Base-by-base conservation (phyloP, 1,139 yeast genomes). In the Debaryomyces fabryi region DNA sequence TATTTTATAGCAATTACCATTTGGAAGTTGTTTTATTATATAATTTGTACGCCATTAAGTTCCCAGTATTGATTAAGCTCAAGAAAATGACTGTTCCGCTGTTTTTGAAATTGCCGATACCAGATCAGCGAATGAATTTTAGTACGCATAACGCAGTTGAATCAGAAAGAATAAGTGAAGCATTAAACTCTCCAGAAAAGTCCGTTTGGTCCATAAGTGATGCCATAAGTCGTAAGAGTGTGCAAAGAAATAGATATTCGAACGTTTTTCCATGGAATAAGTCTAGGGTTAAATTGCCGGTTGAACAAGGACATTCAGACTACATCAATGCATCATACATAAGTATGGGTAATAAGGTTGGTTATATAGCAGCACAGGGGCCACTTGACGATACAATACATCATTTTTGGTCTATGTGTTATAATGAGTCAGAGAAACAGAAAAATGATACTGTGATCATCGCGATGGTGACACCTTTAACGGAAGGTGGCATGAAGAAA, bases 351-450 rank as follows among this genome's bases (percentile, higher is more conserved):
- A 39, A 50, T 21, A 45, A 47, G 1, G 53, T 52, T 32, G 46
- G 52, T 16, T 76, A 72, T 52, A 75, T 76, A 37, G 79, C 79
- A 1, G 58, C 72, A 27, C 81, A 76, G 53, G 81, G 97, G 0
- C 98, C 99, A 0, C 72, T 84, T 4, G 61, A 63, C 2, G 49
- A 60, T 10, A 91, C 97, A 0, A 70, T 74, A 47, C 76, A 70
- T 34, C 92, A 88, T 59, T 90, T 89, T 62, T 92, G 97, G 99
- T 84, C 85, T 49, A 90, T 90, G 96, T 82, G 88, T 35, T 80
- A 75, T 54, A 71, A 76, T 44, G 76, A 79, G 53, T 65, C 78
- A 13, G 67, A 62, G 39, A 65, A 58, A 18, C 66, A 69, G 58
- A 53, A 64, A 24, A 69, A 71, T 3, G 69, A 71, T 34, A 60